Evolutionary conservation across 1,284 basidiomycete species (phyloP).

Genomic region (Pascua sp.): DNA sequence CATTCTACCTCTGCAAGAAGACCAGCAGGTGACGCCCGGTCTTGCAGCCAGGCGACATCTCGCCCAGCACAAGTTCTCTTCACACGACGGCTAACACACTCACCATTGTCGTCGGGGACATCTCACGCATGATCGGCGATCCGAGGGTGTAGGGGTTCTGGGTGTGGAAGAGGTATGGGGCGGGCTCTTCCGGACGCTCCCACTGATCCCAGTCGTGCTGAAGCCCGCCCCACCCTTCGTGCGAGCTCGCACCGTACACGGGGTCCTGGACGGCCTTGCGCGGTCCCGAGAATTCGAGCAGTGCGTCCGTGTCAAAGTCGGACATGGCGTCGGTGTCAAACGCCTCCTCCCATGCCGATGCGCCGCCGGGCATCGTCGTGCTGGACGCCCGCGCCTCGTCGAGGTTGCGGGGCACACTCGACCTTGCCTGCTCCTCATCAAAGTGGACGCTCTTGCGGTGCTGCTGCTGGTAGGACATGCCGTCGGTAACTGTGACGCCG

Average conservation of each 20-base stretch:
- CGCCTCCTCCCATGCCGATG: slow-evolving; percentile 46
- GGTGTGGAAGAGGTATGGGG: slow-evolving; percentile 68
- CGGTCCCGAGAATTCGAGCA: slow-evolving; percentile 32
- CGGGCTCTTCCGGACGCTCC: slow-evolving; percentile 56
- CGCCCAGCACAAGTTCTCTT: too few species aligned
- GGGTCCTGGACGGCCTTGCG: slow-evolving; percentile 21
- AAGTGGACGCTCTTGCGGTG: slow-evolving; percentile 50
- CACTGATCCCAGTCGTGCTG: slow-evolving; percentile 76
- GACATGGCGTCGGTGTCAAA: slow-evolving; percentile 27
- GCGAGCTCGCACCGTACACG: slow-evolving; percentile 1
- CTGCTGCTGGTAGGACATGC: slow-evolving; percentile 5
- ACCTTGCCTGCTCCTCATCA: slow-evolving; percentile 21
- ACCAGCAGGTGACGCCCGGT: too few species aligned
- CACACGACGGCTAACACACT: slow-evolving; percentile 2
- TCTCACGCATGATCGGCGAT: slow-evolving; percentile 52
- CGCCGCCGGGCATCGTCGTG: slow-evolving; percentile 40
- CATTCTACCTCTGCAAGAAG: not conserved
- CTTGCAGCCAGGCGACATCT: slow-evolving; percentile 4
- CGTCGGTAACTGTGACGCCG: slow-evolving; percentile 5
- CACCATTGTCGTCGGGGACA: slow-evolving; percentile 38
- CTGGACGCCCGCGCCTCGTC: slow-evolving; percentile 51
- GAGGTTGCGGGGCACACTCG: slow-evolving; percentile 37
- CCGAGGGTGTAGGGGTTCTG: slow-evolving; percentile 74
- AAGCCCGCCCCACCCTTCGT: slow-evolving; percentile 58
- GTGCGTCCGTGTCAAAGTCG: slow-evolving; percentile 38